A percentile compares a stretch with the other conserved stretches of the same genome.
These are phyloP conservation scores for Paecilomyces sp. DNA, from an alignment of 2,329 filamentous ascomycete genomes.

Conservation along the genomic window DNA sequence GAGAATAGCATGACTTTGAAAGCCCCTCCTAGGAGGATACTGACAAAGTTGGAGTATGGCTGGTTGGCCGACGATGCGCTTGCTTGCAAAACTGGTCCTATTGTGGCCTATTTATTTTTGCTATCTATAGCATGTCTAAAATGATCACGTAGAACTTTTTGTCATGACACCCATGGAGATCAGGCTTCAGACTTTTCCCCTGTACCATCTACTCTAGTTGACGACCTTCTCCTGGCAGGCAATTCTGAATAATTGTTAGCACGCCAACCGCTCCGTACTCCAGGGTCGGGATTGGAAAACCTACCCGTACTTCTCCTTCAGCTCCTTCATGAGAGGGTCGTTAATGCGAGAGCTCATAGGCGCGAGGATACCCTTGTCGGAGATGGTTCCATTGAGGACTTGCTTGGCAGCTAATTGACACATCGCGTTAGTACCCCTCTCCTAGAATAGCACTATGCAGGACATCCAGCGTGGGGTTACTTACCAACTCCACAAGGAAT, in stretches of 20 bases:
- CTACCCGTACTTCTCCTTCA: slow-evolving; percentile 66
- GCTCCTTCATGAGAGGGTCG: slow-evolving; percentile 66
- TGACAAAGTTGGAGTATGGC: background rate
- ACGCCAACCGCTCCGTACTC: background rate
- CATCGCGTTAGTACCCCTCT: background rate
- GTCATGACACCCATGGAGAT: background rate
- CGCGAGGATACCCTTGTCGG: slow-evolving; percentile 66
- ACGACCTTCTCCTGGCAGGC: background rate
- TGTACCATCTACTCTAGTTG: background rate
- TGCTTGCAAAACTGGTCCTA: background rate
- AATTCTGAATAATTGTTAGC: background rate
- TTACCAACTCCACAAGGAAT: slow-evolving; percentile 39
- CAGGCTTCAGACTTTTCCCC: background rate
- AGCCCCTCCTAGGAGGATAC: too few species aligned
- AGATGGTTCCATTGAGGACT: slow-evolving; percentile 68
- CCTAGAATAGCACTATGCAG: background rate
- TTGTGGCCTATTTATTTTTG: background rate
- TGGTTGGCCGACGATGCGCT: background rate
- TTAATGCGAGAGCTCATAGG: slow-evolving; percentile 68
- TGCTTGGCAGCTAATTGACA: slow-evolving; percentile 58
- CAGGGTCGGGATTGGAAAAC: background rate
- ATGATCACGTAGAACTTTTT: slow-evolving; percentile 23
- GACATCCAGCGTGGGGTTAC: background rate
- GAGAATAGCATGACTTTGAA: too few species aligned
- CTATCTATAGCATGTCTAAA: slow-evolving; percentile 52